phyloP scores from a whole-genome alignment of 1,139 yeast species.

The Zygosaccharomyces pseudobailii region DNA sequence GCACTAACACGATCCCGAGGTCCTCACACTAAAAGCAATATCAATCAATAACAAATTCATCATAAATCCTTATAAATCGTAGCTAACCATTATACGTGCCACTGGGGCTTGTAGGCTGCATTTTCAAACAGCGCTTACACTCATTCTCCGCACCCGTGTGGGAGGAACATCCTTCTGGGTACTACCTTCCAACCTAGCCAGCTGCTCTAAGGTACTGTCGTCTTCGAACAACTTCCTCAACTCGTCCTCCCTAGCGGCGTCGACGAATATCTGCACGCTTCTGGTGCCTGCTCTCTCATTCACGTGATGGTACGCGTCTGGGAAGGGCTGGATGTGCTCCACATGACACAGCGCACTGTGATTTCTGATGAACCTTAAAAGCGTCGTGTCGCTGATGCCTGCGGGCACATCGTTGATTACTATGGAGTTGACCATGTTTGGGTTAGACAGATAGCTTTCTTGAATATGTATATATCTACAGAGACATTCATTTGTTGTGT shows the following conservation, averaged over 20 bases:
- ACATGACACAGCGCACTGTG: constrained; percentile 11
- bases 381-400: constrained; percentile 49
- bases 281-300: constrained; percentile 19
- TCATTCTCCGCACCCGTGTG: constrained; percentile 6
- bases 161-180: constrained; percentile 1
- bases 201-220: constrained; percentile 6
- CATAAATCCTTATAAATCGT: background rate
- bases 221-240: constrained; percentile 13
- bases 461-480: no score
- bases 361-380: constrained; percentile 47
- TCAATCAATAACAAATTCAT: no score
- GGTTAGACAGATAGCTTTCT: no score
- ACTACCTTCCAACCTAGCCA: constrained; percentile 2
- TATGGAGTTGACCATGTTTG: constrained; percentile 34
- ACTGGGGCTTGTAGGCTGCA: background rate
- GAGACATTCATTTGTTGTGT: background rate
- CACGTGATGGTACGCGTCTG: constrained; percentile 21
- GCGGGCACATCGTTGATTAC: constrained; percentile 59
- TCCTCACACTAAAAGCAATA: no score
- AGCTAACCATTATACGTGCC: background rate
- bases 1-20: no score
- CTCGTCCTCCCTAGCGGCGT: constrained; percentile 9
- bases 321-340: constrained; percentile 21
- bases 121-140: background rate
- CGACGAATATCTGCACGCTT: constrained; percentile 17